These are phyloP conservation scores for Paraphoma chrysanthemicola DNA, from an alignment of 2,329 filamentous ascomycete species.

Conservation along the genomic window DNA sequence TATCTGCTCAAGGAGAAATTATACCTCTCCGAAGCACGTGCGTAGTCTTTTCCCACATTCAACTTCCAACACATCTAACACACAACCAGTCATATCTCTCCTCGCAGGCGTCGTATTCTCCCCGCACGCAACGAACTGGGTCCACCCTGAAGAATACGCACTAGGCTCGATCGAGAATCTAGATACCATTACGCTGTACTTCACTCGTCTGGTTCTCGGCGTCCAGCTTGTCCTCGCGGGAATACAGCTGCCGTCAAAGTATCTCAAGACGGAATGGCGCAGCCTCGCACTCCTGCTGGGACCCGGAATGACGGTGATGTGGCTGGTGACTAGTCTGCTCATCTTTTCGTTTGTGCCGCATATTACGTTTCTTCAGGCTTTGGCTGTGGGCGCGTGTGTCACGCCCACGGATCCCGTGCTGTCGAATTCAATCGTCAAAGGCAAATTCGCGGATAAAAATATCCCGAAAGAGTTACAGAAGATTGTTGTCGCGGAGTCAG, in stretches of 20 bases:
- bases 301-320: slow-evolving; percentile 86
- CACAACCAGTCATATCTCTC: slow-evolving; percentile 75
- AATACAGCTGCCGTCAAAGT: slow-evolving; percentile 84
- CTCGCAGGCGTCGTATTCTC: slow-evolving; percentile 80
- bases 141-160: slow-evolving; percentile 78
- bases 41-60: slow-evolving; percentile 47
- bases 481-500: slow-evolving; percentile 72
- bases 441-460: slow-evolving; percentile 90
- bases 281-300: slow-evolving; percentile 77
- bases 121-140: slow-evolving; percentile 76
- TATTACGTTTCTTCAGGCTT: slow-evolving; percentile 76
- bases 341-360: slow-evolving; percentile 78
- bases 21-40: slow-evolving; percentile 89
- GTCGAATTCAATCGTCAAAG: slow-evolving; percentile 90
- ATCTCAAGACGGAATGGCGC: slow-evolving; percentile 80
- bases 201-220: slow-evolving; percentile 84
- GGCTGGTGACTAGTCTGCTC: slow-evolving; percentile 79
- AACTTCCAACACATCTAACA: slow-evolving; percentile 5
- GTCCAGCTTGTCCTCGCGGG: slow-evolving; percentile 90
- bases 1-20: slow-evolving; percentile 89
- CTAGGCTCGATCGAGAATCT: slow-evolving; percentile 63
- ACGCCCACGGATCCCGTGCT: slow-evolving; percentile 90
- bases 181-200: slow-evolving; percentile 78
- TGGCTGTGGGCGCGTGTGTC: slow-evolving; percentile 84
- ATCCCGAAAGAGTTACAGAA: slow-evolving; percentile 82